Evolutionary conservation across 495 filamentous ascomycete genomes (phyloP), one percentile per base, ranked within the genome.

Genomic region (Aspergillus sclerotiicarbonarius): DNA sequence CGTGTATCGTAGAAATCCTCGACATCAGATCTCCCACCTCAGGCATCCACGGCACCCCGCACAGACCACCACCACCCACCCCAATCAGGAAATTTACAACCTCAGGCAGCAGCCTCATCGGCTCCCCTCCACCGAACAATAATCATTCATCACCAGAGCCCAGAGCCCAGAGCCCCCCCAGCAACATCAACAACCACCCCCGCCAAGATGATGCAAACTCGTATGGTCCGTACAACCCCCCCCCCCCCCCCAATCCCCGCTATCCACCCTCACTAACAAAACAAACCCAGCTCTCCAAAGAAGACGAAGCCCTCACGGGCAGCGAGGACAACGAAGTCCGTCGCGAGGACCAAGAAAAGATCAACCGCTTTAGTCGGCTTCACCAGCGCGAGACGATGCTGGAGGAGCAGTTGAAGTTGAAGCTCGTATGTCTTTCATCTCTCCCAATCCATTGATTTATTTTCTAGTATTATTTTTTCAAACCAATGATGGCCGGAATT

Each of bases 311-410:
- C 60, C 41, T 61, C 37, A 85, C 85, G 30, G 87, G 79, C 53
- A 78, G 82, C 46, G 88, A 93, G 39, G 92, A 97, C 58, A 87
- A 90, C 59, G 88, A 96, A 70, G 94, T 98, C 52, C 88, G 93
- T 37, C 89, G 91, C 62, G 93, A 96, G 65, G 94, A 98, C 69
- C 94, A 98, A 72, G 92, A 98, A 74, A 95, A 92, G 73, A 98
- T 98, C 82, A 98, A 98, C 75, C 88, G 87, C 52, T 98, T 98
- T 79, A 97, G 92, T 71, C 85, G 92, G 37, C 80, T 98, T 50
- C 95, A 98, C 71, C 90, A 95, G 69, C 86, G 89, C 29, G 89
- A 96, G 72, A 76, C 86, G 4, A 67, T 76, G 8, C 71, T 98
- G 18, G 88, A 93, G 71, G 90, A 92, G 15, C 87, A 92, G 62